phyloP scores from a whole-genome alignment of 768 basidiomycete species.

The Boletus bicolor region DNA sequence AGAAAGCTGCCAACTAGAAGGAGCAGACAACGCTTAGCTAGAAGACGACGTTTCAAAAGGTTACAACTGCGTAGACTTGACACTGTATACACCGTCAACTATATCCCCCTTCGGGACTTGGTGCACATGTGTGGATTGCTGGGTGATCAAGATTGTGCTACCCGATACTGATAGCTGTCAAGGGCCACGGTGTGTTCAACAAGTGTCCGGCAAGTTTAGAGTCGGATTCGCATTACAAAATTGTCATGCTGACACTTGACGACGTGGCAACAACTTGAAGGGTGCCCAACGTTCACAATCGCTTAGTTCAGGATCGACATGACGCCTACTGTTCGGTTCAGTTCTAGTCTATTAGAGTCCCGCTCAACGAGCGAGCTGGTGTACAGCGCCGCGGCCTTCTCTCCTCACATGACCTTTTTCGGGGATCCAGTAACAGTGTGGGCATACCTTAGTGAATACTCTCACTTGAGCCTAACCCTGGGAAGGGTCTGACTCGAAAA shows the following conservation, averaged over 20 bases:
- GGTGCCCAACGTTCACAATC: background rate
- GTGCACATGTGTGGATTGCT: background rate
- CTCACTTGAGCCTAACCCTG: slow-evolving; percentile 5
- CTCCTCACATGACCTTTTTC: background rate
- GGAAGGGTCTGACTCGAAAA: background rate
- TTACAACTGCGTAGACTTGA: background rate
- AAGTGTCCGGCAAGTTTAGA: background rate
- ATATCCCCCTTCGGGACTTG: background rate
- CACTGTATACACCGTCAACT: background rate
- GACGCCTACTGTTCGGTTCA: background rate
- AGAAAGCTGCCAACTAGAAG: slow-evolving; percentile 2
- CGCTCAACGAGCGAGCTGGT: background rate
- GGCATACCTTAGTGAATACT: background rate
- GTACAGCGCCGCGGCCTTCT: background rate
- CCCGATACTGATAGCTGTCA: background rate
- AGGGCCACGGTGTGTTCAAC: background rate
- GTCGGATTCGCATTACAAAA: background rate
- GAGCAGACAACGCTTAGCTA: background rate
- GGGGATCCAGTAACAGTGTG: background rate
- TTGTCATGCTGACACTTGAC: background rate
- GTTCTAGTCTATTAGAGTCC: background rate
- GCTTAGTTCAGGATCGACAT: background rate
- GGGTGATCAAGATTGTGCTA: background rate
- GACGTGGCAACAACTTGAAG: slow-evolving; percentile 1
- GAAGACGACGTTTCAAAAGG: background rate